These are phyloP conservation scores for Ilex paraguariensis DNA, from an alignment of 305 asterid species.

Conservation along the genomic window DNA sequence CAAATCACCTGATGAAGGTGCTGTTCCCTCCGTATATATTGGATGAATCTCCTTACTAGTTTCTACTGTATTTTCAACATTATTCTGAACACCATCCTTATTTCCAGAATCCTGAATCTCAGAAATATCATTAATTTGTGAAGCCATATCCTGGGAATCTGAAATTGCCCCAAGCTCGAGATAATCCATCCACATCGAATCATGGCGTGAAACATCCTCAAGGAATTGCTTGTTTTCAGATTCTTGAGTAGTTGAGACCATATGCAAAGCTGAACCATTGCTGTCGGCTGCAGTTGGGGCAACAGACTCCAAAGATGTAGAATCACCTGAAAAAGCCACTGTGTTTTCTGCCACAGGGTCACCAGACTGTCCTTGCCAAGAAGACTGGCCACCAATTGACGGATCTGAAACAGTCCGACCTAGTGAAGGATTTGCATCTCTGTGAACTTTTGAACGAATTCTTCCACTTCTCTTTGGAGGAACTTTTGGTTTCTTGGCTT, in stretches of 20 bases:
- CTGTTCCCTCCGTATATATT: constrained; percentile 14
- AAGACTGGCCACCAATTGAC: constrained; percentile 27
- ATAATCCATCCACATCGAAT: constrained; percentile 48
- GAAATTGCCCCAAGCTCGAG: constrained; percentile 32
- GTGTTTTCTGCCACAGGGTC: constrained; percentile 26
- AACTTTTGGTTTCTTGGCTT: constrained; percentile 59
- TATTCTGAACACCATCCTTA: constrained; percentile 28
- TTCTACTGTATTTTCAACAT: constrained; percentile 25
- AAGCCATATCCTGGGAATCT: constrained; percentile 17
- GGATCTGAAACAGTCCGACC: constrained; percentile 34
- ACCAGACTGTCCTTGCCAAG: constrained; percentile 27
- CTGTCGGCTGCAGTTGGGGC: constrained; percentile 28
- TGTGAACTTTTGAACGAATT: constrained; percentile 36
- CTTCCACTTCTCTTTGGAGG: constrained; percentile 59
- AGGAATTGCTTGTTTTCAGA: constrained; percentile 13
- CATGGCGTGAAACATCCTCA: constrained; percentile 22
- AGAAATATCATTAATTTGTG: constrained; percentile 30
- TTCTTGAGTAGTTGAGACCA: constrained; percentile 29
- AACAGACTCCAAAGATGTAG: constrained; percentile 26
- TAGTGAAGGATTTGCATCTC: constrained; percentile 27
- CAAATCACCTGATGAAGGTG: constrained; percentile 21
- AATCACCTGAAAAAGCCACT: constrained; percentile 29
- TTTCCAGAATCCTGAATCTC: constrained; percentile 29
- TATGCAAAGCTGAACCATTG: constrained; percentile 41
- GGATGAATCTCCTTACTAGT: constrained; percentile 18